Base-by-base conservation (phyloP, 2,329 filamentous ascomycete genomes). In the Nectriaceae sp. region DNA sequence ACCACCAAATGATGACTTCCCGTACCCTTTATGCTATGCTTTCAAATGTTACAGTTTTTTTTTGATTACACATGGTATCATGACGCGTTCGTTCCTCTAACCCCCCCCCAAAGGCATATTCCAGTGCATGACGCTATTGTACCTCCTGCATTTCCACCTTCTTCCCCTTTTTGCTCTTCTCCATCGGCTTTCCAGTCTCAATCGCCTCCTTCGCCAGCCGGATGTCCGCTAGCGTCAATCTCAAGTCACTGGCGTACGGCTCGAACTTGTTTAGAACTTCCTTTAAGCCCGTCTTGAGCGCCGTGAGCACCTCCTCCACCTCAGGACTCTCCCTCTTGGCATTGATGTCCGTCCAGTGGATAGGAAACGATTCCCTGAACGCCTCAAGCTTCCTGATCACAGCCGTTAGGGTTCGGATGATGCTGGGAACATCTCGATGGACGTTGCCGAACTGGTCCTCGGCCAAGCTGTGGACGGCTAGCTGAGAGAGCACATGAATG, bases 371-470 rank as follows among this genome's bases (percentile, higher is more conserved):
- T 6, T 68, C 67, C 55, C 84, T 77, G 63, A 95, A 90, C 2
- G 65, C 71, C 61, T 96, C 87, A 3, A 96, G 73, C 56, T 83
- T 83, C 46, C 74, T 78, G 47, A 91, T 84, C 1, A 88, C 84
- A 0, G 67, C 59, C 1, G 89, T 92, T 52, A 95, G 82, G 2
- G 84, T 82, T 40, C 87, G 82, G 42, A 97, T 82, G 47, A 96
- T 85, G 41, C 72, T 72, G 1, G 88, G 83, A 2, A 97, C 84
- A 55, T 94, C 89, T 37, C 84, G 78, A 56, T 95, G 87, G n/a
- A 95, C 93, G 58, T 89, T 88, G 13, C 93, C 93, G 63, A 85
- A 94, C 40, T 80, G 79, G 65, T 97, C 93, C 68, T 97, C 92
- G 3, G 75, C 74, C 45, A 97, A 71, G 67, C 88, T 93, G 53